phyloP scores from a whole-genome alignment of 352 stramenopile genomes.

The Phytophthora fragariae region DNA sequence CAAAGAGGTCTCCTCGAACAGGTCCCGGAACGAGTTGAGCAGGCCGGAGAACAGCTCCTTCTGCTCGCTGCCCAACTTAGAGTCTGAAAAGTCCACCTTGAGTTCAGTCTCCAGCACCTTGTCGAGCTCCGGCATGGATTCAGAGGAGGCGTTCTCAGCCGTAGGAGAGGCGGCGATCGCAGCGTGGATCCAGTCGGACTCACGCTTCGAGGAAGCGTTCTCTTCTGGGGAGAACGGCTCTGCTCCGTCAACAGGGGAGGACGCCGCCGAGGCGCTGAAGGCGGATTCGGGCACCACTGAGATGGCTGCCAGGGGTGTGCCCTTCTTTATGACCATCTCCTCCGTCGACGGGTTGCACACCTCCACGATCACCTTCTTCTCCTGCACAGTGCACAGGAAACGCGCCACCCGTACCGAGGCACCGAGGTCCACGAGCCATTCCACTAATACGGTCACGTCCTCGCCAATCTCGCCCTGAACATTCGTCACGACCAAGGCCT shows the following conservation, averaged over 20 bases:
- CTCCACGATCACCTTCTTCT: background rate
- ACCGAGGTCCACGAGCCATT: background rate
- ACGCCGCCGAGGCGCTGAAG: background rate
- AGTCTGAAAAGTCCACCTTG: too few species aligned
- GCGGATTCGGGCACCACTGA: conserved; percentile 4
- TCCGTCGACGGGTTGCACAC: conserved; percentile 5
- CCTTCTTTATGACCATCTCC: background rate
- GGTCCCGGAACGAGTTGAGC: background rate
- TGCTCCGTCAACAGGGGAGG: too few species aligned
- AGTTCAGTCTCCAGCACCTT: too few species aligned
- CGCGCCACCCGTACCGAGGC: background rate
- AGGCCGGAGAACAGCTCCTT: too few species aligned
- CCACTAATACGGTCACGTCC: background rate
- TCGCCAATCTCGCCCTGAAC: background rate
- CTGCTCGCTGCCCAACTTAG: too few species aligned
- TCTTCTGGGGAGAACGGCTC: too few species aligned
- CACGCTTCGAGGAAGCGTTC: too few species aligned
- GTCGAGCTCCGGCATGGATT: too few species aligned
- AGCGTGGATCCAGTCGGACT: too few species aligned
- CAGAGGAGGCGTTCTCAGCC: too few species aligned
- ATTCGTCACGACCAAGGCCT: background rate
- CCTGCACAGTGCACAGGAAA: background rate
- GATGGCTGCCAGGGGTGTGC: background rate
- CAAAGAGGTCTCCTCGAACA: conserved; percentile 3
- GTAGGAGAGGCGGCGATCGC: too few species aligned